Evolutionary conservation across 345 rosid genomes (phyloP).

Genomic region (Syzygium aqueum): DNA sequence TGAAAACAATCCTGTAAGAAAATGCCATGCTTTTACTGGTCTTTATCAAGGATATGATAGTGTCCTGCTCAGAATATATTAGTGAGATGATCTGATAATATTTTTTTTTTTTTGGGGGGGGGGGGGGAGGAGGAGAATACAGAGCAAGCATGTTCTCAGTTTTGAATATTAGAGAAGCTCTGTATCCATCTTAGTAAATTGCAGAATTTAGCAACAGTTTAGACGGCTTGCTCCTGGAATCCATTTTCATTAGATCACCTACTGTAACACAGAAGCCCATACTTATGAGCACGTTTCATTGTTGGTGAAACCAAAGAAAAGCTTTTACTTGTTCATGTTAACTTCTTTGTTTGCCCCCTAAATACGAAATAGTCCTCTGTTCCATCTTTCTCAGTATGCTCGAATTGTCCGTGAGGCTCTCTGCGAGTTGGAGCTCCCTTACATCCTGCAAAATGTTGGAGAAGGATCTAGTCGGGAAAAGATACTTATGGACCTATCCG

Average conservation of each 20-base stretch:
- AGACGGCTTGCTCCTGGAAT: neutral
- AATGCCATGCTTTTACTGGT: neutral
- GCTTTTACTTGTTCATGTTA: neutral
- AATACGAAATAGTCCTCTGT: neutral
- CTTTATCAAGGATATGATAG: neutral
- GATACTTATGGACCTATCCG: slow-evolving; percentile 44
- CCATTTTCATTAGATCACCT: neutral
- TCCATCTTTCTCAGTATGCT: slow-evolving; percentile 31
- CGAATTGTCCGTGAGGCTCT: slow-evolving; percentile 82
- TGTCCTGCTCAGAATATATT: neutral
- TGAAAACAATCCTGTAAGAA: slow-evolving; percentile 62
- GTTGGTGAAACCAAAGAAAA: neutral
- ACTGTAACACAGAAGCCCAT: neutral
- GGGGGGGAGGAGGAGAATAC: neutral
- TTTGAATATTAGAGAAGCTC: neutral
- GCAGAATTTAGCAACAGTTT: neutral
- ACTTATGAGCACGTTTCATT: neutral
- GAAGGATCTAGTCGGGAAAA: slow-evolving; percentile 39
- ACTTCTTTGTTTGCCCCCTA: neutral
- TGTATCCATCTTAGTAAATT: neutral
- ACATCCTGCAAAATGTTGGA: slow-evolving; percentile 66
- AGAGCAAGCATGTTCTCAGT: neutral
- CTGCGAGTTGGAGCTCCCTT: slow-evolving; percentile 80
- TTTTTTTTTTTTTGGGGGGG: neutral
- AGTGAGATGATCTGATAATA: neutral